Conservation (phyloP, 2,329 filamentous ascomycete species). For the Exophiala aquamarina region DNA sequence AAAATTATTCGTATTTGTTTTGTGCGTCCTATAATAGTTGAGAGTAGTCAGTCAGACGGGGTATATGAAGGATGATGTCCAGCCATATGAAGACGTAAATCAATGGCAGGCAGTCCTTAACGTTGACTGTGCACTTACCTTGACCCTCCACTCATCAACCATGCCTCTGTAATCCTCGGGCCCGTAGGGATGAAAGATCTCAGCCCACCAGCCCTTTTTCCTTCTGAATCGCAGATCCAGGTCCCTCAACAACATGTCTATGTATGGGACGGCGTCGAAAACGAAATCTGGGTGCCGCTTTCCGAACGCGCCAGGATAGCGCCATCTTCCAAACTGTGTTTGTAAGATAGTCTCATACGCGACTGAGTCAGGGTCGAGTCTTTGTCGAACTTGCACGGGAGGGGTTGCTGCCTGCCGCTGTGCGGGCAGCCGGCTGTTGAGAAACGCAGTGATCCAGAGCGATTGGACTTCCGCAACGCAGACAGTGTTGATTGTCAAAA, state of each 20-base stretch:
- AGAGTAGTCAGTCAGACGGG: too few relatives aligned
- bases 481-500: conserved; percentile 46
- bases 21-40: too few relatives aligned
- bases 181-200: conserved; percentile 40
- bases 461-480: conserved; percentile 46
- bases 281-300: conserved; percentile 66
- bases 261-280: conserved; percentile 74
- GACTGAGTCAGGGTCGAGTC: conserved; percentile 34
- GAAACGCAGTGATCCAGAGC: conserved; percentile 66
- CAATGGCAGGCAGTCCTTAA: too few relatives aligned
- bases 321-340: conserved; percentile 67
- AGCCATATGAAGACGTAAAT: too few relatives aligned
- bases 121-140: too few relatives aligned
- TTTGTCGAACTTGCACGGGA: conserved; percentile 21
- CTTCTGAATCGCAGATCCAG: conserved; percentile 55
- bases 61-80: too few relatives aligned
- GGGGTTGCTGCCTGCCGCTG: background rate
- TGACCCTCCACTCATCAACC: conserved; percentile 37
- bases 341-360: conserved; percentile 61
- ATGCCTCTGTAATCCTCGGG: conserved; percentile 42
- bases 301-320: conserved; percentile 67
- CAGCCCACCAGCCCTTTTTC: conserved; percentile 32
- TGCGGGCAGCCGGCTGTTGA: conserved; percentile 50
- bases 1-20: too few relatives aligned
- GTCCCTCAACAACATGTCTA: conserved; percentile 68